Evolutionary conservation across 176 grass and related monocot genomes (phyloP).

Genomic region (Ensete ventricosum): DNA sequence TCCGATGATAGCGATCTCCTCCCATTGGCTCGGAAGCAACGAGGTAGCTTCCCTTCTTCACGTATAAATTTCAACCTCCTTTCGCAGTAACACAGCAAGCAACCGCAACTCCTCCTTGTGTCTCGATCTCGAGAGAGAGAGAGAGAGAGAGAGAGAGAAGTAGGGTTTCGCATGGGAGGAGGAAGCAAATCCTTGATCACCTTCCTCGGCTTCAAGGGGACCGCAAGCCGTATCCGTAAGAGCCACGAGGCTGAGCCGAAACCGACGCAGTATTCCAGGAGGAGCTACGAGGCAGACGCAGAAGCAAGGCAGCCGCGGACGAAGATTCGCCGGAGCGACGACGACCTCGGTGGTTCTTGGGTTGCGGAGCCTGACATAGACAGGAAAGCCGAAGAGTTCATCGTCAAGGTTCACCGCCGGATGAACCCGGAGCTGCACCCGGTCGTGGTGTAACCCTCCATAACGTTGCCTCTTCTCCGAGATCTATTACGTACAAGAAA

Average conservation of each 20-base stretch:
- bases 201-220: neutral
- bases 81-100: too few species aligned
- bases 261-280: neutral
- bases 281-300: neutral
- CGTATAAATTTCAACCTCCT: too few species aligned
- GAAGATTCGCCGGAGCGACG: neutral
- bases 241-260: neutral
- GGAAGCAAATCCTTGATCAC: neutral
- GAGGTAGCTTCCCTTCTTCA: too few species aligned
- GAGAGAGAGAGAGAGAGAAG: too few species aligned
- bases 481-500: too few species aligned
- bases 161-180: neutral
- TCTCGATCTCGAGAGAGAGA: too few species aligned
- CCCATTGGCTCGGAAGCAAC: too few species aligned
- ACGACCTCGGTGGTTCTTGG: neutral
- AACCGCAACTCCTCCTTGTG: too few species aligned
- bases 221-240: neutral
- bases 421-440: neutral
- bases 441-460: too few species aligned
- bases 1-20: too few species aligned
- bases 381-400: neutral
- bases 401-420: neutral
- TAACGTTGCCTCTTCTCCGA: too few species aligned
- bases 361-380: neutral
- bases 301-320: neutral